Conservation (phyloP, 768 basidiomycete genomes). For the Panellus pusillus region DNA sequence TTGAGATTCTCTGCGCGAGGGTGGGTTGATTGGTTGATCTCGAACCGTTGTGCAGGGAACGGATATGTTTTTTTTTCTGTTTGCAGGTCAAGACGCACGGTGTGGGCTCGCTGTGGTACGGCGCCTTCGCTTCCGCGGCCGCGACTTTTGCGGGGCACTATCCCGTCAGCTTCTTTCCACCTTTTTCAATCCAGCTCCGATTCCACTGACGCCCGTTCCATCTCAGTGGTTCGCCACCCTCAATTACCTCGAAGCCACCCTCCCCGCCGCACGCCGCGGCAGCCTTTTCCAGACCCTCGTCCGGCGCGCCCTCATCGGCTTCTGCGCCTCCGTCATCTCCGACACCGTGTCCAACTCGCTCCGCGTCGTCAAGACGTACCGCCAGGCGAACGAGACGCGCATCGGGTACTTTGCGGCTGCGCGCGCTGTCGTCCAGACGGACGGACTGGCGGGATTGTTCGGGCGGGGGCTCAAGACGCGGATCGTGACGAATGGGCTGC, state of each 20-base stretch:
- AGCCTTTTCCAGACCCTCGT: conserved; percentile 60
- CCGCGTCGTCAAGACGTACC: conserved; percentile 92
- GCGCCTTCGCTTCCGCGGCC: conserved; percentile 87
- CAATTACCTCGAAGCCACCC: conserved; percentile 68
- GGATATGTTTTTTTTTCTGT: not conserved
- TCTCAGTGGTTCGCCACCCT: conserved; percentile 87
- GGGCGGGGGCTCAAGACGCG: conserved; percentile 90
- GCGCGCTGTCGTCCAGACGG: conserved; percentile 66
- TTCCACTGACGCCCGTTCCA: too few species aligned
- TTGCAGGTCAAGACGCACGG: conserved; percentile 72
- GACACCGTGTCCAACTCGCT: conserved; percentile 88
- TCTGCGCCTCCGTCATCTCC: conserved; percentile 79
- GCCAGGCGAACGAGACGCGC: conserved; percentile 82
- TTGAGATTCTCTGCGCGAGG: conserved; percentile 63
- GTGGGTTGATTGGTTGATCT: conserved; percentile 34
- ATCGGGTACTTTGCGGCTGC: conserved; percentile 83
- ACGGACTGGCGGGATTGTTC: conserved; percentile 77
- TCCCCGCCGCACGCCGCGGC: conserved; percentile 56
- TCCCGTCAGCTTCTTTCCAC: conserved; percentile 47
- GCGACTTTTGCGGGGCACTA: conserved; percentile 95
- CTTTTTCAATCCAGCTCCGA: too few species aligned
- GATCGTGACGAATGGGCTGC: conserved; percentile 86
- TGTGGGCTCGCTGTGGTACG: conserved; percentile 81
- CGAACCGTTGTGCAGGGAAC: not conserved
- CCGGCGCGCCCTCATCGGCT: conserved; percentile 90